Percentiles rank a stretch among this genome's conserved stretches.
phyloP scores from a whole-genome alignment of 2,329 filamentous ascomycete genomes.

The Talaromyces sp. region DNA sequence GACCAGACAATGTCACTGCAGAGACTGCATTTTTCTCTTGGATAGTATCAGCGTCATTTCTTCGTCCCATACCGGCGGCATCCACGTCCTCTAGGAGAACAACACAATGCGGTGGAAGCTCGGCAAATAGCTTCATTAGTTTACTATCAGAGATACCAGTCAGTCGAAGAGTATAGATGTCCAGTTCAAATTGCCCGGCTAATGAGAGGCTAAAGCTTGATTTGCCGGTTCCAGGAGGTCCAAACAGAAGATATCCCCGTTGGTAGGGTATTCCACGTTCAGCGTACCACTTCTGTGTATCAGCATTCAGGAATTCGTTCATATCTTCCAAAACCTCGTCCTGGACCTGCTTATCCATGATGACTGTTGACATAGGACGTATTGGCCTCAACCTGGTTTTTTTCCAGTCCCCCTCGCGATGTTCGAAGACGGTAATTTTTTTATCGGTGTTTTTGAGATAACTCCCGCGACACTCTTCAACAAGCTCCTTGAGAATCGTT shows the following conservation, averaged over 20 bases:
- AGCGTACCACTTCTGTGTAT: neutral
- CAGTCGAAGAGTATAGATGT: slow-evolving; percentile 79
- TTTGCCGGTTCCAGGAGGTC: neutral
- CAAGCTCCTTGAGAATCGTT: no score
- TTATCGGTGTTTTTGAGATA: no score
- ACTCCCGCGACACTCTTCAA: no score
- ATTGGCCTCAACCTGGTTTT: no score
- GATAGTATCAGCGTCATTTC: slow-evolving; percentile 9
- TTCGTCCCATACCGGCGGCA: slow-evolving; percentile 55
- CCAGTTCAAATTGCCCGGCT: slow-evolving; percentile 9
- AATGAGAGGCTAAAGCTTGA: neutral
- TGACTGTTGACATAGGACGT: no score
- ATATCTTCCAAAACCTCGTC: neutral
- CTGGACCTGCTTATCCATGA: neutral
- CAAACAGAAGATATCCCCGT: neutral
- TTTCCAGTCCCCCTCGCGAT: no score
- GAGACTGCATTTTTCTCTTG: slow-evolving; percentile 14
- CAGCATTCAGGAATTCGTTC: neutral
- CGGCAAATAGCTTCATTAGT: slow-evolving; percentile 74
- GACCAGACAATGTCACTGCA: slow-evolving; percentile 65
- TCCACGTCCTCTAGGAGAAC: slow-evolving; percentile 83
- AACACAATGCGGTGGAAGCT: slow-evolving; percentile 73
- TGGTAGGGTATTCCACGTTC: neutral
- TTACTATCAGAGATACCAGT: slow-evolving; percentile 76
- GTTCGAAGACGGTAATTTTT: no score